Percentiles rank a stretch among this genome's conserved stretches.
Evolutionary conservation across 352 stramenopile species (phyloP).

Genomic region (Phytophthora cactorum): DNA sequence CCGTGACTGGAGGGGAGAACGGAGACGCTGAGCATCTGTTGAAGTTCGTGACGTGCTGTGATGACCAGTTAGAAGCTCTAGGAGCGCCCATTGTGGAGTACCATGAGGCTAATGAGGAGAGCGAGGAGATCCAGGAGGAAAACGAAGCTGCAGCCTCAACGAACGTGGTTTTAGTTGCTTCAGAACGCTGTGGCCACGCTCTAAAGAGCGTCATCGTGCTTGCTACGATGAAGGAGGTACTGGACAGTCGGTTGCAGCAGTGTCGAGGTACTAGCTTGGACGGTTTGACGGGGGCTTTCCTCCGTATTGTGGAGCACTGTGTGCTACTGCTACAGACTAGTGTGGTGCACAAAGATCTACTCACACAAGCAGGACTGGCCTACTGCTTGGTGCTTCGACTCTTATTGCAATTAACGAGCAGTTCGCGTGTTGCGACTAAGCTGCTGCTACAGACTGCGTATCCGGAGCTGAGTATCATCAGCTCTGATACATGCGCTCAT

Average conservation of each 20-base stretch:
- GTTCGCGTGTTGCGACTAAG: slow-evolving; percentile 18
- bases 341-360: slow-evolving; percentile 83
- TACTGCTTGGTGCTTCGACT: slow-evolving; percentile 74
- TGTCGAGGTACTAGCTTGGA: slow-evolving; percentile 19
- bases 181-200: slow-evolving; percentile 71
- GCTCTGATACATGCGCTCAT: slow-evolving; percentile 6
- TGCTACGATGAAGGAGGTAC: slow-evolving; percentile 63
- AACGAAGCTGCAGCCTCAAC: slow-evolving; percentile 40
- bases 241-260: slow-evolving; percentile 44
- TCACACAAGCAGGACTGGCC: slow-evolving; percentile 75
- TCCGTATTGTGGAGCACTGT: slow-evolving; percentile 59
- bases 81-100: slow-evolving; percentile 59
- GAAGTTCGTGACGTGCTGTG: slow-evolving; percentile 59
- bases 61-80: slow-evolving; percentile 59
- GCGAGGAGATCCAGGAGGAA: slow-evolving; percentile 16
- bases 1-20: slow-evolving; percentile 16
- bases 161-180: slow-evolving; percentile 74
- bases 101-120: slow-evolving; percentile 25
- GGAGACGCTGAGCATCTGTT: slow-evolving; percentile 38
- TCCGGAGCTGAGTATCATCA: slow-evolving; percentile 37
- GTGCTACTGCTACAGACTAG: slow-evolving; percentile 68
- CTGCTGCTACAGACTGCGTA: slow-evolving; percentile 51
- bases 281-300: slow-evolving; percentile 26
- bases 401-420: slow-evolving; percentile 41
- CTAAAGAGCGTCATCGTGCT: slow-evolving; percentile 79